Evolutionary conservation across 345 rosid species (phyloP), one percentile per base, ranked within the genome.

Genomic region (Boechera divaricarpa): DNA sequence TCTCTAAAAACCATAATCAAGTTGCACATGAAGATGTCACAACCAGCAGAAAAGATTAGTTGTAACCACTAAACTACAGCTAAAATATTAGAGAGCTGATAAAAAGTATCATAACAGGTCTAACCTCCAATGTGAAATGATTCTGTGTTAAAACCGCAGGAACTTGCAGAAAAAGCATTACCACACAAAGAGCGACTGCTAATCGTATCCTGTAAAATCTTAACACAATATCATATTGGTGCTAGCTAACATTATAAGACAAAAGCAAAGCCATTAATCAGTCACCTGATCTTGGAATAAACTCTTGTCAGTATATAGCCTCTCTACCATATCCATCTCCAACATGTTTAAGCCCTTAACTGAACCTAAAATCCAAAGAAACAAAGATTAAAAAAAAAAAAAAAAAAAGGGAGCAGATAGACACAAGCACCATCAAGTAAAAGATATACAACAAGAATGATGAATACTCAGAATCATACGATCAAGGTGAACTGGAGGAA

Each of bases 51-150:
- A 63, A 42, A 63, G 51, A 74, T 24, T 55, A 56, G 58, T 45
- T 45, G 9, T 21, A 63, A 55, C 53, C 26, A 77, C 55, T 33
- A 57, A 49, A 63, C 6, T 52, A 59, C 2, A 69, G 26, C 47
- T 21, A 16, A 63, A 41, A 48, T 51, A 31, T 10, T 33, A 35
- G 61, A 61, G n/a, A 66, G 31, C 0, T 8, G 47, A 51, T 33
- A 13, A 21, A 15, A 32, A 69, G 18, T 53, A 51, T 26, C 36
- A 75, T 0, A 71, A 71, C 44, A 49, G 54, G 63, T 72, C 83
- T 38, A 77, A 89, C 88, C 88, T 84, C 79, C 81, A 56, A 55
- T 51, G 59, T 73, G 59, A 62, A 75, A 67, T 67, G 76, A 52
- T n/a, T 65, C 77, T 45, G 75, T 47, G 36, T 82, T 77, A 45